phyloP scores from a whole-genome alignment of 352 stramenopile species.

The Globisporangium alternatum region DNA sequence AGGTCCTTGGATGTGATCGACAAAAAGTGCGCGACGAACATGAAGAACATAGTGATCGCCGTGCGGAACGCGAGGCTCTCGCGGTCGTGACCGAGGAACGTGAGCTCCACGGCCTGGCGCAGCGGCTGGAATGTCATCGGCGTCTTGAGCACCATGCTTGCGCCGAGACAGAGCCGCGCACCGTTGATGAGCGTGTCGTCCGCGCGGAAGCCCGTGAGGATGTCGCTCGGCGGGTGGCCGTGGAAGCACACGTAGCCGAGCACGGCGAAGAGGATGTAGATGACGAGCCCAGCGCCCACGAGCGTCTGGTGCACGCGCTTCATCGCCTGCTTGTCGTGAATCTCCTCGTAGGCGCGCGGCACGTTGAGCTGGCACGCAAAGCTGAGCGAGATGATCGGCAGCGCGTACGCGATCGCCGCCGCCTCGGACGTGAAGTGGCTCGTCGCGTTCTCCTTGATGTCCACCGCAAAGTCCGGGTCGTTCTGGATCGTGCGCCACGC shows the following conservation, averaged over 20 bases:
- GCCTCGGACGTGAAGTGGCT: conserved; percentile 62
- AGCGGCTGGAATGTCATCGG: conserved; percentile 86
- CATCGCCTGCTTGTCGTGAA: conserved; percentile 70
- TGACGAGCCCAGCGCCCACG: conserved; percentile 42
- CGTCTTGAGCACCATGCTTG: conserved; percentile 80
- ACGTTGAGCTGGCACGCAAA: conserved; percentile 84
- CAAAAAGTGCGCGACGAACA: conserved; percentile 60
- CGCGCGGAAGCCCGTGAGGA: conserved; percentile 68
- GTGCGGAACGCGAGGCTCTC: conserved; percentile 69
- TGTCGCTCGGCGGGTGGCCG: conserved; percentile 78
- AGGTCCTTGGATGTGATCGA: conserved; percentile 62
- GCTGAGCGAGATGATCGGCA: conserved; percentile 79
- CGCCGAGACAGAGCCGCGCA: conserved; percentile 62
- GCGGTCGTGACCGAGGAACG: conserved; percentile 64
- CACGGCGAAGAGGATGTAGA: conserved; percentile 66
- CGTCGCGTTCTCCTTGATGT: conserved; percentile 35
- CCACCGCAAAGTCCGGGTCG: conserved; percentile 37
- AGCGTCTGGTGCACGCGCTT: conserved; percentile 65
- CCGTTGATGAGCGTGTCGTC: conserved; percentile 79
- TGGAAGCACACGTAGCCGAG: conserved; percentile 80
- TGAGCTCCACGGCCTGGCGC: conserved; percentile 71
- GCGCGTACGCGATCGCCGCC: conserved; percentile 60
- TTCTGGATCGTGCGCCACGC: conserved; percentile 40
- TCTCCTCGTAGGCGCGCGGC: conserved; percentile 72
- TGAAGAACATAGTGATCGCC: conserved; percentile 64